Conservation (phyloP, 176 grass and related monocot species). For the Oryza rufipogon region DNA sequence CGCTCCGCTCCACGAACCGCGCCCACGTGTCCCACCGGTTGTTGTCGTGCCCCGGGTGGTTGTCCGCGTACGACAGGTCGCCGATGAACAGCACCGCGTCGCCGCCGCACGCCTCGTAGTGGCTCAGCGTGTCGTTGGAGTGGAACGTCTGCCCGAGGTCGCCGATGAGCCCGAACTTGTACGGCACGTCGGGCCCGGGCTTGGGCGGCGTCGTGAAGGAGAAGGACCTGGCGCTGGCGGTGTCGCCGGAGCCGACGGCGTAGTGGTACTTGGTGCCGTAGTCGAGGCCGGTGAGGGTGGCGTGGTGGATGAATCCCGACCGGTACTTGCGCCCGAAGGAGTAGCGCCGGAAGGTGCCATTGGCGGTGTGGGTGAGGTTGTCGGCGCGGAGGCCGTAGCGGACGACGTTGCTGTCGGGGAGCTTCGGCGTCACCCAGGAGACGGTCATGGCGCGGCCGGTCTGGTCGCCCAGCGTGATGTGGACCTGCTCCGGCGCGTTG, state of each 20-base stretch:
- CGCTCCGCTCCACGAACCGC: constrained; percentile 61
- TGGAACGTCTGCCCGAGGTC: constrained; percentile 75
- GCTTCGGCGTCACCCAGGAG: constrained; percentile 55
- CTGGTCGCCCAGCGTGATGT: constrained; percentile 67
- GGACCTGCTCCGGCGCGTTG: constrained; percentile 69
- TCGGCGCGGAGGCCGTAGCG: constrained; percentile 51
- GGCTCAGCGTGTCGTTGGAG: constrained; percentile 64
- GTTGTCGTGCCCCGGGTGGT: constrained; percentile 64
- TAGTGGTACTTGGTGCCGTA: constrained; percentile 68
- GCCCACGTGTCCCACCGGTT: constrained; percentile 74
- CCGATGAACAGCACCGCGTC: constrained; percentile 61
- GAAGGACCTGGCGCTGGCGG: constrained; percentile 50
- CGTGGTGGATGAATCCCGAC: constrained; percentile 68
- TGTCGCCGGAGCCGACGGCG: constrained; percentile 51
- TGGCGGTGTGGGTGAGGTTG: constrained; percentile 36
- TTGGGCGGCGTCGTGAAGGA: constrained; percentile 66
- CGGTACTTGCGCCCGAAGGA: constrained; percentile 48
- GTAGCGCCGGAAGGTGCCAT: constrained; percentile 49
- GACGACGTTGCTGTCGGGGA: constrained; percentile 53
- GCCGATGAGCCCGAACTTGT: constrained; percentile 73
- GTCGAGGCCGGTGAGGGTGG: constrained; percentile 48
- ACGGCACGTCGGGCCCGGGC: constrained; percentile 62
- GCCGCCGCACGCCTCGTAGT: constrained; percentile 49
- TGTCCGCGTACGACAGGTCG: constrained; percentile 73
- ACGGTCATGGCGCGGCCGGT: constrained; percentile 58